phyloP scores from a whole-genome alignment of 345 rosid species.

The Sonneratia alba region DNA sequence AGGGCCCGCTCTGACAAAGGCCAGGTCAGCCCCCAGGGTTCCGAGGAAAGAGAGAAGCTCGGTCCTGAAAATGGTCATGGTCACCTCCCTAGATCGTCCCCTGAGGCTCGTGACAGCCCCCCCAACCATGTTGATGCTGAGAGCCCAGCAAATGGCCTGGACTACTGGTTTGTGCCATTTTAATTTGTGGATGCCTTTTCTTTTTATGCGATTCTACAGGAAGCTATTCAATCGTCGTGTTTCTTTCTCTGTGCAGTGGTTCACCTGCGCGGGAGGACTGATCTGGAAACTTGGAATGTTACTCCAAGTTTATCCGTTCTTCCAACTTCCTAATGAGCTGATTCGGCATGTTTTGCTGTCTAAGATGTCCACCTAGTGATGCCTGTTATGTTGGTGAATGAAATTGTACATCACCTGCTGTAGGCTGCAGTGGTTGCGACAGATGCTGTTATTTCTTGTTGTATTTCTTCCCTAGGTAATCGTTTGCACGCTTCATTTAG shows the following conservation, averaged over 20 bases:
- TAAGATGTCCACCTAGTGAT: background rate
- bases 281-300: conserved; percentile 1
- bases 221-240: background rate
- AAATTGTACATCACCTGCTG: too few relatives aligned
- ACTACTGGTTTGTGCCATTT: conserved; percentile 26
- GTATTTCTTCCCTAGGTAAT: too few relatives aligned
- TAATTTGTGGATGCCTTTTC: background rate
- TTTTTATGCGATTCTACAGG: background rate
- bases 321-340: background rate
- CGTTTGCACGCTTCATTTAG: too few relatives aligned
- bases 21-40: conserved; percentile 32
- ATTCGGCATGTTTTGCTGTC: background rate
- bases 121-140: conserved; percentile 38
- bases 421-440: too few relatives aligned
- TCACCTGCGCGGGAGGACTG: conserved; percentile 36
- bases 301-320: background rate
- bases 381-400: background rate
- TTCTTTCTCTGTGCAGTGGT: conserved; percentile 13
- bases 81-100: conserved; percentile 11
- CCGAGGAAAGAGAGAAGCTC: conserved; percentile 26
- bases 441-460: too few relatives aligned
- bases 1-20: conserved; percentile 17
- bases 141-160: conserved; percentile 43
- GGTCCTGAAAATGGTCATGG: conserved; percentile 34
- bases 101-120: conserved; percentile 10